These are phyloP conservation scores for Lyophyllum atratum DNA, from an alignment of 768 basidiomycete species.

Conservation along the genomic window DNA sequence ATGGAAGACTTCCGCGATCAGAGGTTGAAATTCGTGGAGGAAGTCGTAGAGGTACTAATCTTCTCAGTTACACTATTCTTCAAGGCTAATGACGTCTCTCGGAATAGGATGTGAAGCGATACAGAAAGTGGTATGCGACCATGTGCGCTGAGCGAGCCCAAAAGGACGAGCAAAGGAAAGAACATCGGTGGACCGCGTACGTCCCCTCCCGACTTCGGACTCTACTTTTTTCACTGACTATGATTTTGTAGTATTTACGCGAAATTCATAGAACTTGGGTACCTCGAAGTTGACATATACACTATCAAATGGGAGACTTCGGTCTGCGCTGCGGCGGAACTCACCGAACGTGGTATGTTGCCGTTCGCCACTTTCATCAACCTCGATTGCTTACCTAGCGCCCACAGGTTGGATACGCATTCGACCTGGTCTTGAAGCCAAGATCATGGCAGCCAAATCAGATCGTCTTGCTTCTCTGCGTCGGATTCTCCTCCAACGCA, in stretches of 20 bases:
- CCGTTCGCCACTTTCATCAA: neutral
- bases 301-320: neutral
- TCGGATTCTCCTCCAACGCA: neutral
- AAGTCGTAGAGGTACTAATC: neutral
- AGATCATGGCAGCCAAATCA: slow-evolving; percentile 2
- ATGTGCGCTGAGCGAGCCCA: neutral
- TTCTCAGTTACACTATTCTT: neutral
- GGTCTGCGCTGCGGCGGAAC: slow-evolving; percentile 6
- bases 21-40: neutral
- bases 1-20: neutral
- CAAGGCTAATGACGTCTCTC: neutral
- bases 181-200: neutral
- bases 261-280: slow-evolving; percentile 20
- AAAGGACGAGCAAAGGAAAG: neutral
- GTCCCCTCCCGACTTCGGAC: neutral
- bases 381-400: neutral
- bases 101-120: neutral
- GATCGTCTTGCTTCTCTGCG: slow-evolving; percentile 11
- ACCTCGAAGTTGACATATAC: slow-evolving; percentile 14
- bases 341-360: slow-evolving; percentile 30
- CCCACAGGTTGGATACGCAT: slow-evolving; percentile 25
- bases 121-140: neutral
- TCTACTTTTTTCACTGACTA: neutral
- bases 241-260: slow-evolving; percentile 16
- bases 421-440: slow-evolving; percentile 18